Conservation (phyloP, 345 rosid species). For the Murraya koenigii region DNA sequence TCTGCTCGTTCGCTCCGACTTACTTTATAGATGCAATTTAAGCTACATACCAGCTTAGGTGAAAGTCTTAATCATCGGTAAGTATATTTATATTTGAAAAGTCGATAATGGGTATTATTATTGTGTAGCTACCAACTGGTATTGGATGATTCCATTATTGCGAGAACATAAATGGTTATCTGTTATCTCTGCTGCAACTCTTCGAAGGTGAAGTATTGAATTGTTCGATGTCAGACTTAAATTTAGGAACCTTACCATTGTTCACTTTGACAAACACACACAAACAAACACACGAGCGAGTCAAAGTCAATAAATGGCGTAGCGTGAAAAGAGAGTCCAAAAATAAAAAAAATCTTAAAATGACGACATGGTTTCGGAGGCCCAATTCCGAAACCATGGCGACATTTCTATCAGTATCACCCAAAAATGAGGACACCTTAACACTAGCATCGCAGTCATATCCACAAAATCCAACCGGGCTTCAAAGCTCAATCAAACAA, state of each 20-base stretch:
- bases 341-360: no score
- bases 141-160: conserved; percentile 9
- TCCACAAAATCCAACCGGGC: neutral
- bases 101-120: neutral
- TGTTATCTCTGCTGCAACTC: neutral
- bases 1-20: conserved; percentile 3
- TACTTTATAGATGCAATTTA: neutral
- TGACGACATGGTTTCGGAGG: no score
- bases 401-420: no score
- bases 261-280: no score
- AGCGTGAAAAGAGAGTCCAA: no score
- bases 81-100: no score
- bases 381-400: no score
- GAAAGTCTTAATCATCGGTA: neutral
- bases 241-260: no score
- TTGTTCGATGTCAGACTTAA: no score
- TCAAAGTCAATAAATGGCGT: no score
- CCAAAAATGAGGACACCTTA: conserved; percentile 42
- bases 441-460: neutral
- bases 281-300: no score
- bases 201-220: neutral
- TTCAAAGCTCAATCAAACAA: no score
- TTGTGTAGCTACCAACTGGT: neutral
- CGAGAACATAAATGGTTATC: neutral
- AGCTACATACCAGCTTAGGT: neutral